Evolutionary conservation across 2,329 filamentous ascomycete species (phyloP), one percentile per base, ranked within the genome.

Genomic region (Tolypocladium ovalisporum): DNA sequence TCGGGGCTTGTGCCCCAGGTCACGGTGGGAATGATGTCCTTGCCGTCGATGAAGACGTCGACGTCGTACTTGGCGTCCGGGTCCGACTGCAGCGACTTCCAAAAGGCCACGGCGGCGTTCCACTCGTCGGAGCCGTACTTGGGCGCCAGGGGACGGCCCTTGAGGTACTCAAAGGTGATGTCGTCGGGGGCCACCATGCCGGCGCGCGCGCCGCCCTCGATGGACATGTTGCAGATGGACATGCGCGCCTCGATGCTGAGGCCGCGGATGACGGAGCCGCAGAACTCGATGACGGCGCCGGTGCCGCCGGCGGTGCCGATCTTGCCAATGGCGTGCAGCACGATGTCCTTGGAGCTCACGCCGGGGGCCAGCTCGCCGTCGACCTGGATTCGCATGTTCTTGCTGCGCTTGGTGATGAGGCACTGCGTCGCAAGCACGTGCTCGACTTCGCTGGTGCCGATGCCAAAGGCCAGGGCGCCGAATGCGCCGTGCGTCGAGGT

Each of bases 221-320:
- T 97, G 17, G 92, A 91, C 94, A 97, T 97, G 79, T 99, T 99
- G 79, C 94, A 97, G 71, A 99, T 96, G 62, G 92, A 97, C 94
- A 99, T 97, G 64, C 94, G 86, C 49, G 93, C 94, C 75, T 97
- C 94, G 84, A 99, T 96, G 74, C 90, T 96, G 66, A 97, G 79
- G 60, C 75, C 77, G 65, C 90, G 86, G 70, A 99, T 97, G 60
- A 94, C 90, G 55, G 92, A 96, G 59, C 94, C 94, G 70, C 91
- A 96, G 78, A 93, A 99, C 77, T 99, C 94, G 67, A 99, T 97
- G 63, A 97, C 94, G 56, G 88, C 87, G 61, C 93, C 92, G 57
- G 88, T 97, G 65, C 94, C 94, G 71, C 93, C 94, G 60, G 94
- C 94, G 29, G 94, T 97, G 66, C 94, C 94, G 65, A 97, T 96